Evolutionary conservation across 805 yeast genomes (phyloP).

Genomic region (Schwanniomyces occidentalis): DNA sequence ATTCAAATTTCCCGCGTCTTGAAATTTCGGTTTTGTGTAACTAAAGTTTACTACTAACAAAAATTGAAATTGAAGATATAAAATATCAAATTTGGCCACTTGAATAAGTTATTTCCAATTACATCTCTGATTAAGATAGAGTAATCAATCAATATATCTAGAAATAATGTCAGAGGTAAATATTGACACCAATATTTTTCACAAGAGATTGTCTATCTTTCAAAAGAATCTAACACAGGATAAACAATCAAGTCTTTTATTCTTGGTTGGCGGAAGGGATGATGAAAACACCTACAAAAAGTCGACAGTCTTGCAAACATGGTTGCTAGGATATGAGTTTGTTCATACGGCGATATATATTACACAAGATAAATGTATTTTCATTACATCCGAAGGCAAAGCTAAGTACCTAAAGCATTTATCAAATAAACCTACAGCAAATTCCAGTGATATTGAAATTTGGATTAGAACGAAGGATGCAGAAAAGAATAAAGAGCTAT

Average conservation of each 20-base stretch:
- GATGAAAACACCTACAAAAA: conserved; percentile 89
- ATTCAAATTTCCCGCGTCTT: too few relatives aligned
- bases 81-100: background rate
- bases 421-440: conserved; percentile 39
- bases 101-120: too few relatives aligned
- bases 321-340: conserved; percentile 94
- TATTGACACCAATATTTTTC: conserved; percentile 54
- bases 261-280: conserved; percentile 81
- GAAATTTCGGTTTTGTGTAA: too few relatives aligned
- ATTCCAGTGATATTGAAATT: conserved; percentile 47
- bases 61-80: background rate
- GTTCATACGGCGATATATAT: conserved; percentile 83
- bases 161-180: conserved; percentile 60
- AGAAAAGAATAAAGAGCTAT: conserved; percentile 68
- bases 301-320: conserved; percentile 81
- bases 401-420: conserved; percentile 74
- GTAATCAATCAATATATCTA: too few relatives aligned
- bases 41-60: too few relatives aligned
- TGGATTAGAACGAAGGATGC: conserved; percentile 81
- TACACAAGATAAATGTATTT: conserved; percentile 55
- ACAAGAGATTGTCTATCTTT: conserved; percentile 47
- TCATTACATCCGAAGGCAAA: conserved; percentile 82
- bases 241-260: conserved; percentile 37
- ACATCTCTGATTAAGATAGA: too few relatives aligned
- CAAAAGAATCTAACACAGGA: conserved; percentile 32